A percentile compares a stretch with the other conserved stretches of the same genome.
Evolutionary conservation across 805 yeast species (phyloP).

Genomic region (Hanseniaspora guilliermondii): DNA sequence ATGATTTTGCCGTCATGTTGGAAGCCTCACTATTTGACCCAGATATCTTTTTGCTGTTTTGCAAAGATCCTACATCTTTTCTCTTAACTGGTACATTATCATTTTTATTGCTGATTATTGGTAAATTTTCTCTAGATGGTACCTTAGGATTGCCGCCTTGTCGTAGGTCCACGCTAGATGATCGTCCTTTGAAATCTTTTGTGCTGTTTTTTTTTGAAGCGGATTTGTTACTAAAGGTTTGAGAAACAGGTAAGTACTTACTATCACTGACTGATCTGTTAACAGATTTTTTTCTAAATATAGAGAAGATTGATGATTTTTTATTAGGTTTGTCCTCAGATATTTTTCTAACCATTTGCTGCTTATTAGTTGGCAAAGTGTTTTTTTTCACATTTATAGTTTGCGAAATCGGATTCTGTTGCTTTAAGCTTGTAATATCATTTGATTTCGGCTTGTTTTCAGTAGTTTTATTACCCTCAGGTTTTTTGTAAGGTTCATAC

Average conservation of each 20-base stretch:
- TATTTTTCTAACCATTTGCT: slow-evolving; percentile 15
- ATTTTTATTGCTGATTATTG: background rate
- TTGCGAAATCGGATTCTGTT: background rate
- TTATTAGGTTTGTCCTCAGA: slow-evolving; percentile 1
- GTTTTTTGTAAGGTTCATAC: background rate
- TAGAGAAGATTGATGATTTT: slow-evolving; percentile 13
- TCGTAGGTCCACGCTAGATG: background rate
- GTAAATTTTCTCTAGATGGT: background rate
- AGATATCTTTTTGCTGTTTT: background rate
- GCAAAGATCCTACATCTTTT: slow-evolving; percentile 5
- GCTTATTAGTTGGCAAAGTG: slow-evolving; percentile 1
- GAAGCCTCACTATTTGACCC: slow-evolving; percentile 1
- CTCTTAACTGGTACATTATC: slow-evolving; percentile 1
- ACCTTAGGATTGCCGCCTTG: background rate
- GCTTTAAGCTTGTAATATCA: background rate
- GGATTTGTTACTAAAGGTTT: slow-evolving; percentile 4
- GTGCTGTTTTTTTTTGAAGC: background rate
- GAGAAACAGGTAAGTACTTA: slow-evolving; percentile 9
- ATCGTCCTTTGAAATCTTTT: background rate
- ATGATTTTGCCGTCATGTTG: slow-evolving; percentile 7
- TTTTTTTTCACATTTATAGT: background rate
- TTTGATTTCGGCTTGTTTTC: no score
- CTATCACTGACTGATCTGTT: background rate
- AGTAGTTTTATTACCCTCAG: background rate
- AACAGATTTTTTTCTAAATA: slow-evolving; percentile 13